Percentiles rank a stretch among this genome's conserved stretches.
Evolutionary conservation across 306 rosid genomes (phyloP).

Genomic region (Medicago arabica): DNA sequence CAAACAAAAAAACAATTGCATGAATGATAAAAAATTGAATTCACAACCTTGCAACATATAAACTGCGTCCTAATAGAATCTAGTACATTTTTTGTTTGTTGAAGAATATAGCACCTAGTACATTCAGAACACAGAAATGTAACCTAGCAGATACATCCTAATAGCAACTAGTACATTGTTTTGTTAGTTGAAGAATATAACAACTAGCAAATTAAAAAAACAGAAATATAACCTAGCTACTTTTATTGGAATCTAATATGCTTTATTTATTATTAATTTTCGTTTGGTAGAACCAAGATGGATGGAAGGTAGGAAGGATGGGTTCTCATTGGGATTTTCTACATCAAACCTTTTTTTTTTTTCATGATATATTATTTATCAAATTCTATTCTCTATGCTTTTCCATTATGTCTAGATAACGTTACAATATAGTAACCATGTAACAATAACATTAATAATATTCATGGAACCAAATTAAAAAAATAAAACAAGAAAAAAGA

Average conservation of each 20-base stretch:
- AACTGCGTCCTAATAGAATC: neutral
- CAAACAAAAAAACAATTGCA: too few species aligned
- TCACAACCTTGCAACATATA: neutral
- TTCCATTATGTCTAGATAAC: conserved; percentile 73
- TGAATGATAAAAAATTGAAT: neutral
- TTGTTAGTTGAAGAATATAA: too few species aligned
- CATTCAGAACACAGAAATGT: too few species aligned
- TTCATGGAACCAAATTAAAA: neutral
- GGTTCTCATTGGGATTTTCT: neutral
- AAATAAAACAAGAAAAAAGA: neutral
- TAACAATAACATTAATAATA: conserved; percentile 39
- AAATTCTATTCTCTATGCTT: conserved; percentile 44
- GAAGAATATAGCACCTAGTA: too few species aligned
- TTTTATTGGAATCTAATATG: conserved; percentile 62
- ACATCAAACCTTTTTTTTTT: neutral
- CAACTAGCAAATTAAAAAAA: neutral
- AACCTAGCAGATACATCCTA: neutral
- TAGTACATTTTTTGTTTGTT: neutral
- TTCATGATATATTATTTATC: conserved; percentile 24
- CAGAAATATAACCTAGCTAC: conserved; percentile 25
- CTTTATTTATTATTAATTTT: conserved; percentile 21
- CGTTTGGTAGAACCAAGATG: neutral
- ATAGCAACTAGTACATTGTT: neutral
- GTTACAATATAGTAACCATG: conserved; percentile 55
- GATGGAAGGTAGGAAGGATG: neutral